Evolutionary conservation across 768 basidiomycete genomes (phyloP), one percentile per base, ranked within the genome.

Genomic region (Podaxis sp.): DNA sequence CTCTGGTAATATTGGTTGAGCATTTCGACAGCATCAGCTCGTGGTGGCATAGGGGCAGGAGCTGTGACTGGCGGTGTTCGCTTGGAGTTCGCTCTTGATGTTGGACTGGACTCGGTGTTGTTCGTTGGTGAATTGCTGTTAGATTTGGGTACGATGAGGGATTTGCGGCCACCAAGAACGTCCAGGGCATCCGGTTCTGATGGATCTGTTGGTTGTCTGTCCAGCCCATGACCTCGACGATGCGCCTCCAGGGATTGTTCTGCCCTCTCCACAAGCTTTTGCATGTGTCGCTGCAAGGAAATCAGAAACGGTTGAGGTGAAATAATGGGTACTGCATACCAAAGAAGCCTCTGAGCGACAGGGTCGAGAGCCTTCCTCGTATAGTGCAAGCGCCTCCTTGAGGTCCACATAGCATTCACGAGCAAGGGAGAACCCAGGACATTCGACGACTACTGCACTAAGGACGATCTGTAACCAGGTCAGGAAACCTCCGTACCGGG

Each of bases 401-500:
- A 82, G 67, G 62, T 78, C 74, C 18, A 67, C 55, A 40, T 81
- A 65, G 0, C 81, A 79, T 57, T 73, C 70, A 14, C 62, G 60
- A 16, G 79, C 74, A 7, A 82, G 69, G 3, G 70, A 66, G 62
- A 80, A 82, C 6, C 73, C 72, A 11, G 82, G 80, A 55, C 76
- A 77, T 64, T 79, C 76, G 32, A 79, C 70, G 5, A 81, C 76
- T 35, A 83, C 69, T 1, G 77, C 77, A 32, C 77, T 79, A 23
- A 83, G 71, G 10, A 81, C 70, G 37, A 82, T 73, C 81, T 82
- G 60, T 68, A 38, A 72, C 47, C n/a, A 72, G 69, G 72, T 50
- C 32, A 6, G 14, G 4, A 51, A 25, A 18, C 23, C 14, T 9
- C 14, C 23, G 27, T 28, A 6, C 23, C n/a, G 16, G 16, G 21